Conservation (phyloP, 106 monocot genomes). For the Agapanthus africanus region DNA sequence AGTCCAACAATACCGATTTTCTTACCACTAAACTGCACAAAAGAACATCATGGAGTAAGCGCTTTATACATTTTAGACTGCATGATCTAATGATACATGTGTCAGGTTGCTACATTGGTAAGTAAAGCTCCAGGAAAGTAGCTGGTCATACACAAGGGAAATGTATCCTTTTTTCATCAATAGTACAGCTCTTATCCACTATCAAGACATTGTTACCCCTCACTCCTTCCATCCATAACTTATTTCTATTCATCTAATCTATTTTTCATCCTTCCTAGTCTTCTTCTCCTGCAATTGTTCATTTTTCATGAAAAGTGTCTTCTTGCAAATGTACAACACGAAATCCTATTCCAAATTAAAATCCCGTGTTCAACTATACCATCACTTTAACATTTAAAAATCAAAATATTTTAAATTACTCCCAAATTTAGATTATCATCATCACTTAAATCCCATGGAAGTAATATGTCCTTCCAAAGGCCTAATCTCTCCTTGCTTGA, state of each 20-base stretch:
- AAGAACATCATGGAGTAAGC: background rate
- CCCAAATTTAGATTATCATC: background rate
- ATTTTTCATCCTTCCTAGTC: background rate
- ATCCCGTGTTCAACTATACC: background rate
- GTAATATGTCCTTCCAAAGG: background rate
- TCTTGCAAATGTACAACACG: too few species aligned
- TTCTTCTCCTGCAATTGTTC: background rate
- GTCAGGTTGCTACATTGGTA: background rate
- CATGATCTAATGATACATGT: background rate
- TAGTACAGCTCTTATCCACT: background rate
- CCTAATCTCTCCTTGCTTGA: background rate
- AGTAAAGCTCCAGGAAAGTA: background rate
- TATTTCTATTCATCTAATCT: background rate
- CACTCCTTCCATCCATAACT: background rate
- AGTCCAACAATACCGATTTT: constrained; percentile 73
- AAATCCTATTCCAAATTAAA: background rate
- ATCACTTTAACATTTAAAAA: background rate
- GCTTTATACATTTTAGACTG: background rate
- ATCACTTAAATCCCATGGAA: background rate
- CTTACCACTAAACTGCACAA: constrained; percentile 79
- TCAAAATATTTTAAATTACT: background rate
- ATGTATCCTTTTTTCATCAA: background rate
- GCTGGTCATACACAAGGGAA: background rate
- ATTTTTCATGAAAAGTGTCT: background rate
- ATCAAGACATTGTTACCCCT: background rate